Evolutionary conservation across 495 filamentous ascomycete species (phyloP).

Genomic region (Aspergillus baeticus): DNA sequence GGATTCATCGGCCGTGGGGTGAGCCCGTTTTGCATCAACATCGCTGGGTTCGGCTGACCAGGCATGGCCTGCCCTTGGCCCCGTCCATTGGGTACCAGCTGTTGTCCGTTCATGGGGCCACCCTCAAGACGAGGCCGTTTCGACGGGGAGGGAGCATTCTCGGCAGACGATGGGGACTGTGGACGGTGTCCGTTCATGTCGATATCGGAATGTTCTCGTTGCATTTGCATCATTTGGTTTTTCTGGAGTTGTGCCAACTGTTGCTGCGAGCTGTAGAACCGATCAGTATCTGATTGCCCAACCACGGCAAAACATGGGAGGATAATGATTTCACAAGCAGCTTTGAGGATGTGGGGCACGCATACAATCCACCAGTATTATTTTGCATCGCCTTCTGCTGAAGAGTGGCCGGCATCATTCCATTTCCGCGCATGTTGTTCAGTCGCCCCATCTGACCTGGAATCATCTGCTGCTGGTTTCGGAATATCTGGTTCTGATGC

Average conservation of each 20-base stretch:
- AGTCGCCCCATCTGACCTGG: conserved; percentile 60
- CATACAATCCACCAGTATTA: conserved; percentile 50
- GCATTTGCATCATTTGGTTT: conserved; percentile 70
- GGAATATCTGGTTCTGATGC: conserved; percentile 64
- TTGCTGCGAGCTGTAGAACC: conserved; percentile 34
- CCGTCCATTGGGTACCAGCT: conserved; percentile 78
- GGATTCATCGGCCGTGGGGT: conserved; percentile 69
- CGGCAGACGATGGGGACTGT: conserved; percentile 75
- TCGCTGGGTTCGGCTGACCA: conserved; percentile 62
- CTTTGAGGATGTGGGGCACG: conserved; percentile 6
- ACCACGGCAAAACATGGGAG: not conserved
- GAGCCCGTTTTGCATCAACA: conserved; percentile 77
- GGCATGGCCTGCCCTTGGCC: conserved; percentile 70
- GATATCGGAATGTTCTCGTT: conserved; percentile 80
- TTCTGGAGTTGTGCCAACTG: conserved; percentile 68
- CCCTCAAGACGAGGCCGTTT: conserved; percentile 89
- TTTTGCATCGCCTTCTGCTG: conserved; percentile 77
- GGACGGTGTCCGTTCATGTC: conserved; percentile 81
- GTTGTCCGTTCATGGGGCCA: conserved; percentile 67
- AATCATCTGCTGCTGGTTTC: conserved; percentile 66
- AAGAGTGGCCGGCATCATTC: conserved; percentile 52
- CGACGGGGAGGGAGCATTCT: conserved; percentile 88
- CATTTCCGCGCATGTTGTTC: conserved; percentile 46
- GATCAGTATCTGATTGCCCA: conserved; percentile 18
- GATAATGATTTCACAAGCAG: not conserved